Evolutionary conservation across 1,284 basidiomycete species (phyloP).

Genomic region (Ganoderma lingzhi): DNA sequence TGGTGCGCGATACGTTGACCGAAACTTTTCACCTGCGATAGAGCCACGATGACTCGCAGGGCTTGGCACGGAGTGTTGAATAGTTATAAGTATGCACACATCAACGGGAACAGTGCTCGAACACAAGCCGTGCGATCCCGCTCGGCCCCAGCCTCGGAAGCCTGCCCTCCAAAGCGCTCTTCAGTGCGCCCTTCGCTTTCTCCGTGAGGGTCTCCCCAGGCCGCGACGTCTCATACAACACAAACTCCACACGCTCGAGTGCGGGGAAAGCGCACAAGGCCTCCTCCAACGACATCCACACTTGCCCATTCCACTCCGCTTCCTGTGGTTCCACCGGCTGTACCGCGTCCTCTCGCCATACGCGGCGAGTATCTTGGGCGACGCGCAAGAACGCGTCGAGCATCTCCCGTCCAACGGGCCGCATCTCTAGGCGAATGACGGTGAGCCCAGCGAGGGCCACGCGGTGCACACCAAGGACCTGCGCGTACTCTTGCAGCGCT

Average conservation of each 20-base stretch:
- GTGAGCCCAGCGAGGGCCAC: neutral
- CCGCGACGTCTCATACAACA: neutral
- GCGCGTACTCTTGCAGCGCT: neutral
- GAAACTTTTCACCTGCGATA: neutral
- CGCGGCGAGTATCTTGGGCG: neutral
- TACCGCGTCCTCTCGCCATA: neutral
- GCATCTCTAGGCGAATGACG: neutral
- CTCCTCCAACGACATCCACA: neutral
- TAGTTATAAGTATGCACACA: no score
- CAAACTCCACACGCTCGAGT: neutral
- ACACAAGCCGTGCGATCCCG: neutral
- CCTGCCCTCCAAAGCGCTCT: neutral
- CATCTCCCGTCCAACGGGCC: neutral
- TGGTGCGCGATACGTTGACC: neutral
- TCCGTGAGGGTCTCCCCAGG: neutral
- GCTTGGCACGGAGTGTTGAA: no score
- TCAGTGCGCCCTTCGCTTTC: neutral
- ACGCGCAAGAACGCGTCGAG: neutral
- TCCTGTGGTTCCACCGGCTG: neutral
- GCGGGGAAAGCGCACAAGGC: neutral
- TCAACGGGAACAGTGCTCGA: neutral
- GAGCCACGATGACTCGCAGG: no score
- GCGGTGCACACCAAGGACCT: neutral
- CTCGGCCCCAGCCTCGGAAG: neutral
- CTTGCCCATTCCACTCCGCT: neutral